Evolutionary conservation across 2,329 filamentous ascomycete species (phyloP), one percentile per base, ranked within the genome.

Genomic region (Fusarium compactum): DNA sequence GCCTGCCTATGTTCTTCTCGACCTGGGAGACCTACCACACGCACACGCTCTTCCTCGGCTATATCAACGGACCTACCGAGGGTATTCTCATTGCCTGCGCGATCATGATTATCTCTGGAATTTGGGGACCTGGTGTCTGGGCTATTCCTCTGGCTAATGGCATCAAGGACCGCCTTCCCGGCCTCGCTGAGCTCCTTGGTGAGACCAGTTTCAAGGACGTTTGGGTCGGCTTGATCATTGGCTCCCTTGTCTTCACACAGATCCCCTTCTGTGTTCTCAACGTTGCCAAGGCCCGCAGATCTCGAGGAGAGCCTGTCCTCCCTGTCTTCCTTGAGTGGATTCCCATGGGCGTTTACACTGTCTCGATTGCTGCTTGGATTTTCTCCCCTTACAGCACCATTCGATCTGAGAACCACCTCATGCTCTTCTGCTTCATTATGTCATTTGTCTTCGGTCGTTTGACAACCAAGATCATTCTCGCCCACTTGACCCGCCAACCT

Each of bases 1-100:
- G 94, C 74, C 84, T 99, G 46, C 93, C 96, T 65, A 99, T 99
- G 96, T 99, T 97, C 85, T 98, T 99, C 83, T 98, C 95, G 5
- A 99, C 96, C 3, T 99, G 96, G 96, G 96, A 99, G 83, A 99
- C 96, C 2, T 99, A 98, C 80, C 96, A 99, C 82, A 98, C 96
- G 8, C 96, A 99, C 80, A 98, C 96, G 0, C 85, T 99, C 8
- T 99, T 97, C 80, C 89, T 99, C 15, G 96, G 96, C 58, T 94
- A 95, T 79, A 92, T 99, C 87, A 99, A 99, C 80, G 96, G 96
- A 1, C 96, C 96, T 3, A 99, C 96, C 34, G 96, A 99, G 84
- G 96, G 96, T 22, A 85, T 99, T 34, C 90, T 98, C 55, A 91
- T 99, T 69, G 96, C 95, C 27, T 95, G 93, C 77, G 81, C 84